Evolutionary conservation across 2,329 filamentous ascomycete species (phyloP).

Genomic region (Alternaria conjuncta): DNA sequence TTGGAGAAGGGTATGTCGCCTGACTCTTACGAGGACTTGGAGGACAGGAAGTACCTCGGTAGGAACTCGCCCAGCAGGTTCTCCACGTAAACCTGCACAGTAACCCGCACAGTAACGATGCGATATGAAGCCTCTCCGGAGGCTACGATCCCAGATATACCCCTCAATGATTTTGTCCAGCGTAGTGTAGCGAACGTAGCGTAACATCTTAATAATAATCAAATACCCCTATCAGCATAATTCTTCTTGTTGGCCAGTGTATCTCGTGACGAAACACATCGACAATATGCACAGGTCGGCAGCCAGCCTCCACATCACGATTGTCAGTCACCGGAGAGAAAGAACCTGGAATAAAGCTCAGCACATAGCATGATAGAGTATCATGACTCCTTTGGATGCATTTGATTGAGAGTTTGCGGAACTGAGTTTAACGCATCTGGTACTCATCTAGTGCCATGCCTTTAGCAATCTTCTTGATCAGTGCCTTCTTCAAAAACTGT

Average conservation of each 20-base stretch:
- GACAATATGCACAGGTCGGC: neutral
- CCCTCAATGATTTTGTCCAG: neutral
- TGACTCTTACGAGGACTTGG: neutral
- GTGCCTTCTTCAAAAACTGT: slow-evolving; percentile 82
- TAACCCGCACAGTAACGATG: neutral
- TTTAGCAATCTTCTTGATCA: slow-evolving; percentile 76
- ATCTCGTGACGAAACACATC: neutral
- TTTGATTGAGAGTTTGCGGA: neutral
- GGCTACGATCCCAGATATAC: neutral
- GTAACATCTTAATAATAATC: neutral
- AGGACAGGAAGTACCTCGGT: neutral
- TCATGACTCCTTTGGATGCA: neutral
- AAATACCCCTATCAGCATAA: neutral
- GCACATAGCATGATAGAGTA: neutral
- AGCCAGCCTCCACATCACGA: neutral
- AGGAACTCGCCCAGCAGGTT: neutral
- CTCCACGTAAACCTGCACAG: neutral
- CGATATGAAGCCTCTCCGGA: neutral
- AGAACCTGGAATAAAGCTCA: neutral
- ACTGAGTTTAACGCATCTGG: slow-evolving; percentile 30
- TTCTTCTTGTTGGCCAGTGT: too few relatives aligned
- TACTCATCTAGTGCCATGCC: slow-evolving; percentile 72
- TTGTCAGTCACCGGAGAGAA: neutral
- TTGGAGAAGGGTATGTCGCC: neutral
- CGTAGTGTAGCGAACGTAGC: neutral